Evolutionary conservation across 345 rosid genomes (phyloP).

Genomic region (Boechera retrofracta): DNA sequence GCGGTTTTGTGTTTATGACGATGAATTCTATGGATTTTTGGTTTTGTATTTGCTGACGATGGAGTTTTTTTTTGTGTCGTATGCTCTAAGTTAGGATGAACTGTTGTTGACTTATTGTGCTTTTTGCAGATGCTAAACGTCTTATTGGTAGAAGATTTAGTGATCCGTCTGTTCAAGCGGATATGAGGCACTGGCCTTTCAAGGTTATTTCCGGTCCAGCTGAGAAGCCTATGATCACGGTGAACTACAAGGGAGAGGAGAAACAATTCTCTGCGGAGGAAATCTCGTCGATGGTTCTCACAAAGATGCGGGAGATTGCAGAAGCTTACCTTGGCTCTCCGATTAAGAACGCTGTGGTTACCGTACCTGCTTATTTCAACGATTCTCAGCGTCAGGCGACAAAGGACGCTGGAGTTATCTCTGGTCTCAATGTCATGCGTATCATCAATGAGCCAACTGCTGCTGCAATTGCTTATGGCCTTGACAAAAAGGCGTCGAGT

Average conservation of each 20-base stretch:
- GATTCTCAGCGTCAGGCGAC: conserved; percentile 60
- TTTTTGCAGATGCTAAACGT: conserved; percentile 51
- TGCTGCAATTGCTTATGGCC: conserved; percentile 55
- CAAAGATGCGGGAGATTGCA: conserved; percentile 52
- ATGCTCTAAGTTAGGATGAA: conserved; percentile 30
- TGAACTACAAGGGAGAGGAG: conserved; percentile 55
- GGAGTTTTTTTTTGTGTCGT: not conserved
- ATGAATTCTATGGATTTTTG: not conserved
- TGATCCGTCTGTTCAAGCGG: conserved; percentile 51
- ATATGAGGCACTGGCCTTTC: conserved; percentile 53
- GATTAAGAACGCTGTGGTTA: conserved; percentile 50
- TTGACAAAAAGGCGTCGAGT: conserved; percentile 50
- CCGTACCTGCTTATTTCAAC: conserved; percentile 54
- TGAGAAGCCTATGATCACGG: conserved; percentile 52
- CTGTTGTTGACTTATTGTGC: conserved; percentile 39
- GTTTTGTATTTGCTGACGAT: not conserved
- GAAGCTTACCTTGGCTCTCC: conserved; percentile 47
- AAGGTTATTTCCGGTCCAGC: conserved; percentile 49
- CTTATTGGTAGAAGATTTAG: conserved; percentile 51
- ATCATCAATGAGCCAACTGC: conserved; percentile 56
- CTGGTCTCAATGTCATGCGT: conserved; percentile 53
- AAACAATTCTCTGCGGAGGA: conserved; percentile 52
- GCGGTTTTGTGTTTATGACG: not conserved
- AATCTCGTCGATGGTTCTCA: conserved; percentile 51
- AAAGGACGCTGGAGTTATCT: conserved; percentile 49